Conservation (phyloP, 108 stramenopile species). For the Cylindrotheca fusiformis region DNA sequence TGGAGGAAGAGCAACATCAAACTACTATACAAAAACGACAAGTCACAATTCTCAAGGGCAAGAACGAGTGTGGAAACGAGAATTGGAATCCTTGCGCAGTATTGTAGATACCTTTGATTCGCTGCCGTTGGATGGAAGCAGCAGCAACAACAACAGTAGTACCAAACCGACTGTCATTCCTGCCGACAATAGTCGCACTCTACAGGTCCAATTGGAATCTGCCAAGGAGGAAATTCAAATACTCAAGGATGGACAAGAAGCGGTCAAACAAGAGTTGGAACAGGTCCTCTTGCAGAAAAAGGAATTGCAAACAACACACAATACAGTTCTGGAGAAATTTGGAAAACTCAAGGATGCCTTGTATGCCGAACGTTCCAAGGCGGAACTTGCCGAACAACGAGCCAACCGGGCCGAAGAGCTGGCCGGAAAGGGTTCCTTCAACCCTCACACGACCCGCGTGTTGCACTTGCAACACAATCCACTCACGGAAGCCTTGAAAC, state of each 20-base stretch:
- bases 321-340: conserved; percentile 76
- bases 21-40: conserved; percentile 9
- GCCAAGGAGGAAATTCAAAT: conserved; percentile 53
- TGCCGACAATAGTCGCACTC: too few species aligned
- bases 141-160: neutral
- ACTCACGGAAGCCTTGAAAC: conserved; percentile 58
- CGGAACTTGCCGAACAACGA: conserved; percentile 59
- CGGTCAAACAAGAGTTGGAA: conserved; percentile 24
- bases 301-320: conserved; percentile 47
- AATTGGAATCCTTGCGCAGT: conserved; percentile 56
- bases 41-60: conserved; percentile 40
- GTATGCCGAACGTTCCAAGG: conserved; percentile 72
- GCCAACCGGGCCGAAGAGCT: conserved; percentile 69
- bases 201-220: conserved; percentile 49
- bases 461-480: conserved; percentile 80
- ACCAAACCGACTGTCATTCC: neutral
- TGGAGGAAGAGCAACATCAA: conserved; percentile 10
- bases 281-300: conserved; percentile 26
- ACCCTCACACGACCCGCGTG: conserved; percentile 68
- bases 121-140: conserved; percentile 12
- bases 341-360: conserved; percentile 69
- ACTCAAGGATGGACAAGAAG: conserved; percentile 33
- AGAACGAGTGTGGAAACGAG: conserved; percentile 68
- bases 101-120: conserved; percentile 68
- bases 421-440: conserved; percentile 87